Conservation (phyloP, 2,329 filamentous ascomycete species). For the Mollisia scopiformis region DNA sequence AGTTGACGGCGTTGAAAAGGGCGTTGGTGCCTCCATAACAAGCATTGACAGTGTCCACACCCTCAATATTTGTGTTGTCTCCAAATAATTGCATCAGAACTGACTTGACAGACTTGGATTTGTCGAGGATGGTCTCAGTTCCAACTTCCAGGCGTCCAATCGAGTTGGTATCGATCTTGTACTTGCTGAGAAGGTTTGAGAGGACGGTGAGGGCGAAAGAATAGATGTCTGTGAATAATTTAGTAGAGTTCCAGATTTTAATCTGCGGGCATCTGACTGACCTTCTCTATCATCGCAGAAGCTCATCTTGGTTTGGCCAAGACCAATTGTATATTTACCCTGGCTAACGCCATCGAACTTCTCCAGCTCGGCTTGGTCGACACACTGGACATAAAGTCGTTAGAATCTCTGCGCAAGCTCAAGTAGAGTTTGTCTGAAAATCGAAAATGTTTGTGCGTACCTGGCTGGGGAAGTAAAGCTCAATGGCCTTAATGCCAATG, state of each 20-base stretch:
- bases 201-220: conserved; percentile 79
- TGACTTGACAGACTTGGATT: conserved; percentile 89
- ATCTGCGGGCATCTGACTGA: conserved; percentile 43
- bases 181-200: conserved; percentile 79
- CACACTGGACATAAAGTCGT: conserved; percentile 60
- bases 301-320: conserved; percentile 90
- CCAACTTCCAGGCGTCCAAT: conserved; percentile 84
- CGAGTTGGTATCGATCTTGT: conserved; percentile 77
- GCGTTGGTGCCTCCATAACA: conserved; percentile 89
- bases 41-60: conserved; percentile 81
- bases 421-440: neutral
- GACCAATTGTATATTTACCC: conserved; percentile 89
- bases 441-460: conserved; percentile 45
- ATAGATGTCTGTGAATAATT: conserved; percentile 72
- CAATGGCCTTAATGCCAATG: conserved; percentile 91
- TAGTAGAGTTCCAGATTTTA: neutral
- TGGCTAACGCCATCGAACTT: conserved; percentile 82
- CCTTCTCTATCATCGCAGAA: conserved; percentile 90
- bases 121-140: conserved; percentile 84
- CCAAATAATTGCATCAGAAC: conserved; percentile 86
- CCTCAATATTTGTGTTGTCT: conserved; percentile 83
- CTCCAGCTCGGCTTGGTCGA: conserved; percentile 81
- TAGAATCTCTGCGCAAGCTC: conserved; percentile 15
- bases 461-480: conserved; percentile 86
- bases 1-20: conserved; percentile 82